These are phyloP conservation scores for Boletus rubroflammeus DNA, from an alignment of 768 basidiomycete genomes.

Conservation along the genomic window DNA sequence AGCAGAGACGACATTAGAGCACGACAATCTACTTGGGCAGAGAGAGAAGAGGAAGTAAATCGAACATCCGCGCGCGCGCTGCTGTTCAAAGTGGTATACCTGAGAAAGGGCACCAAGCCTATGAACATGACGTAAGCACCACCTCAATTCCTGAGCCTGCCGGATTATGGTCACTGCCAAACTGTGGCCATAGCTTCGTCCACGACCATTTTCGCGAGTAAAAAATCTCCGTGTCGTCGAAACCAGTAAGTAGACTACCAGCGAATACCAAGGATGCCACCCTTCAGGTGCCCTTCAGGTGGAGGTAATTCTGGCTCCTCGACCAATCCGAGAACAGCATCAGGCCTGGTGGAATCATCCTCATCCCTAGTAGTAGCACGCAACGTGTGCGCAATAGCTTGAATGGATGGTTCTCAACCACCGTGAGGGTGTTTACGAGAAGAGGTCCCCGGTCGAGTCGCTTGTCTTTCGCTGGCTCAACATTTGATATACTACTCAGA, in stretches of 20 bases:
- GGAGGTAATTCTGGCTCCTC: no score
- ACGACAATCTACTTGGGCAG: conserved; percentile 21
- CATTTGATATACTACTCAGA: background rate
- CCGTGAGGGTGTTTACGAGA: background rate
- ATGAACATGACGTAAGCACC: conserved; percentile 23
- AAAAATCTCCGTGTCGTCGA: background rate
- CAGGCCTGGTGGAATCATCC: background rate
- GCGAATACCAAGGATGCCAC: background rate
- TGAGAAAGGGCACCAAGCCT: conserved; percentile 14
- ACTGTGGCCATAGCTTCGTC: background rate
- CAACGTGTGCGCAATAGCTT: background rate
- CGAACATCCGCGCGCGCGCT: conserved; percentile 18
- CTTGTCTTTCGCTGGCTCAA: background rate
- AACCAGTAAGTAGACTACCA: background rate
- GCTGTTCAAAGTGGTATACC: conserved; percentile 14
- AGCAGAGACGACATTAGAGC: conserved; percentile 29
- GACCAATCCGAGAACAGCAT: background rate
- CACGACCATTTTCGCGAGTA: background rate
- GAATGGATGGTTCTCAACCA: background rate
- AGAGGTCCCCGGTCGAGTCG: background rate
- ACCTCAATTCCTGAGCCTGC: conserved; percentile 18
- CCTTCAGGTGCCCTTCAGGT: no score
- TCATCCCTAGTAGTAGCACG: background rate
- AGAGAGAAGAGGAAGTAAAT: conserved; percentile 18
- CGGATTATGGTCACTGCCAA: conserved; percentile 7